phyloP scores from a whole-genome alignment of 2,329 filamentous ascomycete species.

The Xylariaceae sp. region DNA sequence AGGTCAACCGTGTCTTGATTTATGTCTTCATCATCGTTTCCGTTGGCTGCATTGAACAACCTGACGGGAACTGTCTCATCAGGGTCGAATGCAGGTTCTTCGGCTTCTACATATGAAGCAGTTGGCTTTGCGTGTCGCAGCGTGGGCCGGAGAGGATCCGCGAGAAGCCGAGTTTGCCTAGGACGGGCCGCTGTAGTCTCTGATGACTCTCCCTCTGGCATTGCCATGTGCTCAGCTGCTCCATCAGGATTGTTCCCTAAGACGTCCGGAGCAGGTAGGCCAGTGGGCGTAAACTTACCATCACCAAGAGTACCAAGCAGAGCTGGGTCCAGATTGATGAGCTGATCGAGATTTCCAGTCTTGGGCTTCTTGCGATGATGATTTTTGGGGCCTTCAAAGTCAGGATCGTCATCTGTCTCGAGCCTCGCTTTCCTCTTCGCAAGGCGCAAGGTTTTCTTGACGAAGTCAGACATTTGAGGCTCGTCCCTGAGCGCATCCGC shows the following conservation, averaged over 20 bases:
- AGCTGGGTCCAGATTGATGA: constrained; percentile 50
- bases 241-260: constrained; percentile 11
- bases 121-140: constrained; percentile 50
- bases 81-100: constrained; percentile 42
- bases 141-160: constrained; percentile 42
- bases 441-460: constrained; percentile 50
- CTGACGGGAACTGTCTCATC: constrained; percentile 31
- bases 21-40: constrained; percentile 2
- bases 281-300: constrained; percentile 17
- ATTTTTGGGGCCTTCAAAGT: constrained; percentile 42
- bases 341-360: constrained; percentile 29
- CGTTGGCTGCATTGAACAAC: constrained; percentile 12
- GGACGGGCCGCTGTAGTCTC: not conserved
- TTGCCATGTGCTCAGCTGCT: not conserved
- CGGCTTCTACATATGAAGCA: constrained; percentile 46
- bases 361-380: constrained; percentile 39
- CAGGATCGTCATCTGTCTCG: constrained; percentile 51
- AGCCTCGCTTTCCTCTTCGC: constrained; percentile 49
- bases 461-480: constrained; percentile 47
- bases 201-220: constrained; percentile 12
- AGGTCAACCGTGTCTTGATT: constrained; percentile 34
- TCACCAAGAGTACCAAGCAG: constrained; percentile 34
- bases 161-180: constrained; percentile 16
- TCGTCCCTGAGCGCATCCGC: constrained; percentile 39
- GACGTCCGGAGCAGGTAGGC: constrained; percentile 7